Evolutionary conservation across 2,329 filamentous ascomycete species (phyloP).

Genomic region (Polychaeton citri): DNA sequence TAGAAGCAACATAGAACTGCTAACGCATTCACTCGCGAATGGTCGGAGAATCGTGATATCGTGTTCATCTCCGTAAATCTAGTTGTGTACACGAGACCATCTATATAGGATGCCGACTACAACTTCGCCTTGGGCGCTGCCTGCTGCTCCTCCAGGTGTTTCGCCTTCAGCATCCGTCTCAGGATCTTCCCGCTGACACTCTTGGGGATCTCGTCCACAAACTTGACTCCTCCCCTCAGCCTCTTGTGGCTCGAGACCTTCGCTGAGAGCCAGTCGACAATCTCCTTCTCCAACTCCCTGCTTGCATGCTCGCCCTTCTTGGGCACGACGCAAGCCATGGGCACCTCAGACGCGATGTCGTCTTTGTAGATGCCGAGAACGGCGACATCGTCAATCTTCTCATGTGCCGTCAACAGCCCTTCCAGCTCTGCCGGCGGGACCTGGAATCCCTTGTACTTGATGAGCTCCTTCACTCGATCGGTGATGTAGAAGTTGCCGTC

Average conservation of each 20-base stretch:
- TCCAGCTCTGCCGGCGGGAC: constrained; percentile 36
- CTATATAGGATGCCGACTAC: constrained; percentile 10
- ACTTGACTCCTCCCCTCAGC: constrained; percentile 32
- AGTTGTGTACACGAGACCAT: background rate
- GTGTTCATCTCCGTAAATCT: too few relatives aligned
- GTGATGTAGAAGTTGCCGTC: constrained; percentile 81
- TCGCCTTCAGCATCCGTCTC: constrained; percentile 30
- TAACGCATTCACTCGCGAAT: too few relatives aligned
- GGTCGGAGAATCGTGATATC: too few relatives aligned
- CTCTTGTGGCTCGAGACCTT: constrained; percentile 36
- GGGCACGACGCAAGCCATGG: constrained; percentile 31
- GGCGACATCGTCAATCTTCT: constrained; percentile 29
- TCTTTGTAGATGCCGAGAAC: constrained; percentile 33
- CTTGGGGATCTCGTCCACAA: constrained; percentile 35
- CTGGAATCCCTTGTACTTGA: constrained; percentile 37
- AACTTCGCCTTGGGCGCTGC: constrained; percentile 27
- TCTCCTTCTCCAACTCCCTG: constrained; percentile 24
- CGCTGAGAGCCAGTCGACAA: constrained; percentile 29
- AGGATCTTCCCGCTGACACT: constrained; percentile 35
- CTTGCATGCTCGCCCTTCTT: constrained; percentile 21
- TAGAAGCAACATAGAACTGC: too few relatives aligned
- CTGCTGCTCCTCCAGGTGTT: constrained; percentile 27
- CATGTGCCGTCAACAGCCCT: constrained; percentile 29
- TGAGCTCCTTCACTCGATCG: constrained; percentile 62
- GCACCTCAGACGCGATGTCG: constrained; percentile 33